Conservation (phyloP, 805 yeast species). For the Clavispora asparagi region DNA sequence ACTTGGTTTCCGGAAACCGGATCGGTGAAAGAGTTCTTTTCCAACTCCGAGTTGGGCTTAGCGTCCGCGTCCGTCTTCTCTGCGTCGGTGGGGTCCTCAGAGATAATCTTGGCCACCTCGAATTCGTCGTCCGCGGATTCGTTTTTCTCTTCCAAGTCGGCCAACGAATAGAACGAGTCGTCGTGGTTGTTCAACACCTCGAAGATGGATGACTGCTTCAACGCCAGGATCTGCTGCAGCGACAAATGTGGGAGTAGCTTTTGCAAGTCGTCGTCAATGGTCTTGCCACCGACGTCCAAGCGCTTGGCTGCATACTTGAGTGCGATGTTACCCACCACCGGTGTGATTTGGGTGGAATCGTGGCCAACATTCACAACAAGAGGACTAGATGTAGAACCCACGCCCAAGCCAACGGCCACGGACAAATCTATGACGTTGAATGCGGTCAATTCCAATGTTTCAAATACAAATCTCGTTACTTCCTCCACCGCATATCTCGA, state of each 20-base stretch:
- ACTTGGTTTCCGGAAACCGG: conserved; percentile 46
- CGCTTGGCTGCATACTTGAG: conserved; percentile 49
- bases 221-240: conserved; percentile 57
- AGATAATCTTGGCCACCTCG: conserved; percentile 86
- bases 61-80: conserved; percentile 24
- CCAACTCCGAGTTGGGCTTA: conserved; percentile 62
- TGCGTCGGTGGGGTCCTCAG: conserved; percentile 54
- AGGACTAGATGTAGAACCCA: conserved; percentile 59
- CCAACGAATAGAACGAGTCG: conserved; percentile 57
- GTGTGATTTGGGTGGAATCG: conserved; percentile 69
- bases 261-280: conserved; percentile 51
- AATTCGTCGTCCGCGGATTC: conserved; percentile 65
- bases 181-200: conserved; percentile 75
- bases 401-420: conserved; percentile 68
- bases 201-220: conserved; percentile 70
- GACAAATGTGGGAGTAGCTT: conserved; percentile 55
- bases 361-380: conserved; percentile 78
- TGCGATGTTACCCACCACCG: conserved; percentile 70
- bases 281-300: conserved; percentile 58
- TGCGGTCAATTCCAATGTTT: conserved; percentile 64
- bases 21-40: conserved; percentile 67
- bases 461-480: conserved; percentile 72
- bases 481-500: conserved; percentile 60
- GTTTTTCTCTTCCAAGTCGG: conserved; percentile 33
- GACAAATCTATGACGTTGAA: conserved; percentile 65